These are phyloP conservation scores for Arthrinium puccinioides DNA, from an alignment of 2,329 filamentous ascomycete genomes.

Conservation along the genomic window DNA sequence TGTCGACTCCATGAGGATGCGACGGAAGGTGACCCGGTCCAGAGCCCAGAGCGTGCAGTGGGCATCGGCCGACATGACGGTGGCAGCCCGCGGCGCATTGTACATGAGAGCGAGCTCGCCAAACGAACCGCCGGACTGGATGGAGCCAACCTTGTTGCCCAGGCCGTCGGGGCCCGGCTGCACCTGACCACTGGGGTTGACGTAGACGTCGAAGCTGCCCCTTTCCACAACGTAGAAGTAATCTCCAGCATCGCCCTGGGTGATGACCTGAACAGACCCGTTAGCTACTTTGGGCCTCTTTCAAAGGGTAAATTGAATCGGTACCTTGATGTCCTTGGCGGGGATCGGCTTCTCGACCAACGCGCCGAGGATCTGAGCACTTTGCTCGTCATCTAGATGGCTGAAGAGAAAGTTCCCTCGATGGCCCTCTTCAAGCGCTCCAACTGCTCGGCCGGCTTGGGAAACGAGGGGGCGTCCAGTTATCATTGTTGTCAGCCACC, in stretches of 20 bases:
- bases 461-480: constrained; percentile 83
- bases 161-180: constrained; percentile 77
- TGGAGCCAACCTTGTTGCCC: constrained; percentile 73
- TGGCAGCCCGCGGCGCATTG: constrained; percentile 92
- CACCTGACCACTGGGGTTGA: constrained; percentile 69
- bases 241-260: constrained; percentile 90
- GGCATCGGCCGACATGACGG: constrained; percentile 75
- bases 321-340: constrained; percentile 71
- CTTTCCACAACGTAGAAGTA: constrained; percentile 97
- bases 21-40: constrained; percentile 92
- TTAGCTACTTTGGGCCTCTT: background rate
- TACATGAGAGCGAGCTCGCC: constrained; percentile 98
- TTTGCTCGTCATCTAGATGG: constrained; percentile 91
- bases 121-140: constrained; percentile 86
- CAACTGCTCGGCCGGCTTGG: constrained; percentile 77
- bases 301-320: background rate
- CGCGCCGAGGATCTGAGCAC: constrained; percentile 77
- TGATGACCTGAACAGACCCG: constrained; percentile 62
- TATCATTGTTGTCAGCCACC: constrained; percentile 72
- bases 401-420: constrained; percentile 86
- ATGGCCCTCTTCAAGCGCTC: constrained; percentile 74
- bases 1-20: constrained; percentile 96
- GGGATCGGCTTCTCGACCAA: constrained; percentile 93
- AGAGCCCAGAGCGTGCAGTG: constrained; percentile 85
- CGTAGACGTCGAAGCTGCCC: constrained; percentile 84